Percentiles rank a stretch among this genome's conserved stretches.
phyloP scores from a whole-genome alignment of 371 early-diverging fungal species.

The Fennellomyces sp. region DNA sequence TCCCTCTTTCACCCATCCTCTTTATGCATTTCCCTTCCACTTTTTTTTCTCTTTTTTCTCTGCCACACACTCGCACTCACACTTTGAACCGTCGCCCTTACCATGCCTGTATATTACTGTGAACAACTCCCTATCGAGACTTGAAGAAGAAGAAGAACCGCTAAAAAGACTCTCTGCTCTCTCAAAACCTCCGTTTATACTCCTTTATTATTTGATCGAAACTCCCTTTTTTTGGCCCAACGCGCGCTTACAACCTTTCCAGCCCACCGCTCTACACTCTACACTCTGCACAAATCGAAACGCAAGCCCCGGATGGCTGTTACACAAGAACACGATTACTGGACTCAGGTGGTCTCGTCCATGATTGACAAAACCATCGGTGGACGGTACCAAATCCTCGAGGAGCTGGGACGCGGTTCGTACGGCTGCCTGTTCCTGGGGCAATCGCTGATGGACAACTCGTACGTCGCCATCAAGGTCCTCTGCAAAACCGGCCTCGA shows the following conservation, averaged over 20 bases:
- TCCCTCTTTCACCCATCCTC: not conserved
- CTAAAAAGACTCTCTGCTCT: not conserved
- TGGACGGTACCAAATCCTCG: conserved; percentile 56
- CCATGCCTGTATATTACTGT: conserved; percentile 12
- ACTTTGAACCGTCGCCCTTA: not conserved
- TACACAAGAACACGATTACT: conserved; percentile 20
- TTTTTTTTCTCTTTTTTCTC: conserved; percentile 1
- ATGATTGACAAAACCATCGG: conserved; percentile 21
- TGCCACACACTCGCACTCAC: not conserved
- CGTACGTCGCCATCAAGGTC: conserved; percentile 73
- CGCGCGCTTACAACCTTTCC: not conserved
- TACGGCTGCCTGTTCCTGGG: conserved; percentile 67
- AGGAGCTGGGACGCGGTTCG: conserved; percentile 64
- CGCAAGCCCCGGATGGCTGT: conserved; percentile 1
- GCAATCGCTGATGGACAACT: conserved; percentile 34
- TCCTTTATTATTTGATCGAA: not conserved
- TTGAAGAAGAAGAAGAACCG: not conserved
- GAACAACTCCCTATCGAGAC: not conserved
- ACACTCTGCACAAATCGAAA: not conserved
- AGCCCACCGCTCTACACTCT: not conserved
- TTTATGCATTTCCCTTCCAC: not conserved
- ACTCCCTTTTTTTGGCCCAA: not conserved
- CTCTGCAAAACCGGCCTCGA: conserved; percentile 69
- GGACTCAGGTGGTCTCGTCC: conserved; percentile 15
- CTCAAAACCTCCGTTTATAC: conserved; percentile 3